Conservation (phyloP, 208 protist species). For the Leishmania lainsoni region DNA sequence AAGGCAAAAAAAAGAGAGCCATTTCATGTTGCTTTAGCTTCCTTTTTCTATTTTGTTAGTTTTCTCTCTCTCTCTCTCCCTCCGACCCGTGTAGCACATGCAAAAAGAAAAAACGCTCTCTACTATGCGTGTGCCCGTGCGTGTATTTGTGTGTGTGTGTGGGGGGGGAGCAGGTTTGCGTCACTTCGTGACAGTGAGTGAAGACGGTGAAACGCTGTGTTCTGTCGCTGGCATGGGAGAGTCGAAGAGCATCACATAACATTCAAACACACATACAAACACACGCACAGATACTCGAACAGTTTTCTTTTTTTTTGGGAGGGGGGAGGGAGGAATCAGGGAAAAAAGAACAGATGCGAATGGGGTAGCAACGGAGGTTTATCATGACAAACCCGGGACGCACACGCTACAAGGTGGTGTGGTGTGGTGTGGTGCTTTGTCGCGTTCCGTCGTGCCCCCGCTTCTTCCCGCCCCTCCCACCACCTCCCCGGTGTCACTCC, state of each 20-base stretch:
- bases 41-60: neutral
- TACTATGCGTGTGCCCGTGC: neutral
- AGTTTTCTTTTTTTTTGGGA: neutral
- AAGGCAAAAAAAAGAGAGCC: neutral
- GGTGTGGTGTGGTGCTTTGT: neutral
- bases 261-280: neutral
- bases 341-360: slow-evolving; percentile 9
- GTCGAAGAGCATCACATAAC: neutral
- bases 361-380: neutral
- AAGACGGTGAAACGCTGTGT: neutral
- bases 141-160: neutral
- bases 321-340: neutral
- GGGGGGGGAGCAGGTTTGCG: neutral
- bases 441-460: neutral
- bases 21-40: neutral
- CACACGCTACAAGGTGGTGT: neutral
- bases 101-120: neutral
- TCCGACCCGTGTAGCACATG: neutral
- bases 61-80: neutral
- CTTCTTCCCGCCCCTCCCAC: neutral
- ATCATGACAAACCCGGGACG: slow-evolving; percentile 13
- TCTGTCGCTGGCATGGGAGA: neutral
- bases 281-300: neutral
- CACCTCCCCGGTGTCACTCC: neutral
- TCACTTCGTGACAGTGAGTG: neutral